Evolutionary conservation across 2,329 filamentous ascomycete genomes (phyloP), one percentile per base, ranked within the genome.

Genomic region (Cytospora paraplurivora): DNA sequence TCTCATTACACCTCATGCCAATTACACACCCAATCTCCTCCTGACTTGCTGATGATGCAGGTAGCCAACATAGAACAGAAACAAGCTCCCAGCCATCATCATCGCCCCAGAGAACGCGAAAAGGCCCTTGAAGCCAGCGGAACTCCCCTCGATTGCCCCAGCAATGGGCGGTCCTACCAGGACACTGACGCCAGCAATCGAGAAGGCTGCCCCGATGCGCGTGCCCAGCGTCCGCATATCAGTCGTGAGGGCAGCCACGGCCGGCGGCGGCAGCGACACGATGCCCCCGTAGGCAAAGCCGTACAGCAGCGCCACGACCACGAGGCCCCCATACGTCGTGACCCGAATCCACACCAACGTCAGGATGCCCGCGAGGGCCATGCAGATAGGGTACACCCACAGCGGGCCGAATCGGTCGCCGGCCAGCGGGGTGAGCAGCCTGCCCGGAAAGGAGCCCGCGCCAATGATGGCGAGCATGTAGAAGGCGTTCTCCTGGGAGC

Each of bases 271-370:
- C 37, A 81, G 68, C 0, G 77, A 72, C 53, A 80, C 74, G 68
- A 80, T 74, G 49, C 76, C 75, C 50, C 79, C 79, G 27, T 72
- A 75, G 67, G 78, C 77, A 69, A 79, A 78, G 19, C 78, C 79
- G 60, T 72, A 74, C 49, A 79, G 67, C 6, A 79, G 61, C 1
- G 75, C 69, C 34, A 74, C 62, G 5, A 73, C 71, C 15, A 80
- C 68, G 21, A 79, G 68, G 32, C 71, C 73, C 7, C 68, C 74
- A 11, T 71, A 68, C 13, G 67, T 73, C 7, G 70, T 62, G 4
- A 77, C 75, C 0, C 72, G 73, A 4, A 78, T 69, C 69, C 77
- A 71, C 66, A 73, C 75, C 56, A 78, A 70, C 8, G 75, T 67
- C 11, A 77, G 63, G 47, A 75, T 67, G 11, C 73, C 74, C 33